A percentile compares a stretch with the other conserved stretches of the same genome.
Conservation (phyloP, 768 basidiomycete species). For the Amyloporia xantha region DNA sequence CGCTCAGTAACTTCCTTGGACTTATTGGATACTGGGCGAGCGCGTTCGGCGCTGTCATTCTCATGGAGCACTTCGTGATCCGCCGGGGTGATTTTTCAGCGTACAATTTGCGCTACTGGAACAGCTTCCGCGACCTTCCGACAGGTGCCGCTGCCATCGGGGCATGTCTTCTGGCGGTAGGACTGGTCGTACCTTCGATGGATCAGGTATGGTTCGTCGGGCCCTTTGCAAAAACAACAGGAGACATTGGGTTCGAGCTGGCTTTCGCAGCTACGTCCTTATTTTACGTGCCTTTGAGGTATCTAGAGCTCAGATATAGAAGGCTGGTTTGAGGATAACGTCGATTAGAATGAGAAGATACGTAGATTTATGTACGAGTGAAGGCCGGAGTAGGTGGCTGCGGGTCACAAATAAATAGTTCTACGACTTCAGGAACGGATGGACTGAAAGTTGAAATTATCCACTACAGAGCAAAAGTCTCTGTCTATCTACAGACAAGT, state of each 20-base stretch:
- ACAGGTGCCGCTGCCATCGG: constrained; percentile 54
- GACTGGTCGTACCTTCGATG: constrained; percentile 59
- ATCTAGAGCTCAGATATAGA: constrained; percentile 24
- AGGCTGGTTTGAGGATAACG: constrained; percentile 16
- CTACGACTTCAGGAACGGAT: not conserved
- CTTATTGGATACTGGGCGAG: constrained; percentile 44
- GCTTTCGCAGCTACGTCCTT: constrained; percentile 43
- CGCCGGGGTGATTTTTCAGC: constrained; percentile 39
- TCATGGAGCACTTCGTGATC: constrained; percentile 64
- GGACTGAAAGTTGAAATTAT: not conserved
- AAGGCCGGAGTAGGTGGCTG: not conserved
- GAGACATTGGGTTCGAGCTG: constrained; percentile 67
- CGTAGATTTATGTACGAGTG: not conserved
- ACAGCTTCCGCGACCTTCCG: constrained; percentile 47
- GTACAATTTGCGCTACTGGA: constrained; percentile 51
- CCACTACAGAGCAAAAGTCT: not conserved
- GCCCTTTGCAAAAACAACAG: constrained; percentile 54
- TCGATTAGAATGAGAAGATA: not conserved
- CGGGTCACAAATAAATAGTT: not conserved
- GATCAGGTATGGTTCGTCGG: constrained; percentile 66
- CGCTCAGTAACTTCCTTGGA: constrained; percentile 62
- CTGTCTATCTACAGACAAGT: not conserved
- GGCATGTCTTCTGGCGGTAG: constrained; percentile 45
- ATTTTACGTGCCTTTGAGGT: constrained; percentile 49
- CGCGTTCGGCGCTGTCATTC: constrained; percentile 51